Percentiles rank a stretch among this genome's conserved stretches.
Evolutionary conservation across 1,284 basidiomycete species (phyloP).

Genomic region (Microbotryum saponariae): DNA sequence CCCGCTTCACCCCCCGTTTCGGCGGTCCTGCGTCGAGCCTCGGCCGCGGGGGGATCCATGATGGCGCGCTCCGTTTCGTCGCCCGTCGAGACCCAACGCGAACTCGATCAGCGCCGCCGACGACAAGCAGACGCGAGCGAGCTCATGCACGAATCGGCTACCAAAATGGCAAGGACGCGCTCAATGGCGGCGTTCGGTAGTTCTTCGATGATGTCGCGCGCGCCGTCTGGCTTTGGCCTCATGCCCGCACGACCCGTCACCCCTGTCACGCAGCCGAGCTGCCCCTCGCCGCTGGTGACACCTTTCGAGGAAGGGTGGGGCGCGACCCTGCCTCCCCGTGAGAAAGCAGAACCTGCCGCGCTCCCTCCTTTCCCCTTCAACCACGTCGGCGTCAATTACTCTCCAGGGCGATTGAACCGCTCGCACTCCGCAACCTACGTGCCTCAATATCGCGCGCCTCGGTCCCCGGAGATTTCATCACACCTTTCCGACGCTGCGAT

Average conservation of each 20-base stretch:
- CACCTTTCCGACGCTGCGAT: slow-evolving; percentile 1
- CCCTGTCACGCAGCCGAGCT: neutral
- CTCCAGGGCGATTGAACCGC: slow-evolving; percentile 16
- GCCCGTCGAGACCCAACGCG: slow-evolving; percentile 25
- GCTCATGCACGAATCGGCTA: slow-evolving; percentile 17
- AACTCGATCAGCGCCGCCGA: slow-evolving; percentile 15
- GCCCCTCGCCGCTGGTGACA: slow-evolving; percentile 9
- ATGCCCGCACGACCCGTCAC: neutral
- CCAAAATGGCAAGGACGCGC: slow-evolving; percentile 16
- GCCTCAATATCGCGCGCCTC: slow-evolving; percentile 2
- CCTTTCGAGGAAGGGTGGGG: slow-evolving; percentile 22
- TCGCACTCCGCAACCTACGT: slow-evolving; percentile 17
- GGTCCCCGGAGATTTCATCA: slow-evolving; percentile 2
- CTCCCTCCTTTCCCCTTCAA: slow-evolving; percentile 18
- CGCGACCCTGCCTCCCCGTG: slow-evolving; percentile 12
- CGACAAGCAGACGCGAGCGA: slow-evolving; percentile 11
- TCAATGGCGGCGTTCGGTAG: slow-evolving; percentile 9
- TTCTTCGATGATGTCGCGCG: slow-evolving; percentile 7
- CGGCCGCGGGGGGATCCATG: neutral
- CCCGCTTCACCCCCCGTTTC: neutral
- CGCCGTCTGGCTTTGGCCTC: neutral
- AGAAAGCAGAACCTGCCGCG: neutral
- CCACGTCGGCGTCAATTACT: slow-evolving; percentile 10
- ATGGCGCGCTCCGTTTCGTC: slow-evolving; percentile 25
- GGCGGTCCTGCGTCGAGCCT: neutral